Evolutionary conservation across 371 early-diverging fungal species (phyloP), one percentile per base, ranked within the genome.

Genomic region (Apophysomyces trapeziformis): DNA sequence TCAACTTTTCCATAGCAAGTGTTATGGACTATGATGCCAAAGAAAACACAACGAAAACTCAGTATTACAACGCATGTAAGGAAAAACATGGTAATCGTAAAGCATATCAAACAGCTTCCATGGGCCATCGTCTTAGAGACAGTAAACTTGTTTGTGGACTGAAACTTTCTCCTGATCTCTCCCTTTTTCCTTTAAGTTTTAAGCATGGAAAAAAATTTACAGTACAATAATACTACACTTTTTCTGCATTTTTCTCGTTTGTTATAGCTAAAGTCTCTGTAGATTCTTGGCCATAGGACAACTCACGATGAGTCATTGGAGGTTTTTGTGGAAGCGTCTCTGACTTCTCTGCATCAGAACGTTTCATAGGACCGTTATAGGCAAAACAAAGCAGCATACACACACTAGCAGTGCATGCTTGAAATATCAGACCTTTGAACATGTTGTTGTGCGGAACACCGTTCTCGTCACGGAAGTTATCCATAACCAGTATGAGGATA

Each of bases 401-500:
- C 13, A 76, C 61, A 9, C 67, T 69, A 16, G 81, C 71, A 57
- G 69, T 66, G 3, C 47, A 61, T 18, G 78, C 78, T 68, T 80
- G 81, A n/a, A 80, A 80, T 2, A 80, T 58, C 9, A 80, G 58
- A 1, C 70, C 78, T 6, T 64, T 72, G 37, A 59, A 63, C 70
- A 80, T 72, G 41, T 78, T 78, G 57, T 76, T 70, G 12, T 74
- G 65, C 4, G 80, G 80, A 21, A 47, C 47, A 11, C 80, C 80
- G 7, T 68, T 54, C 4, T 68, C 65, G 61, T 80, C 76, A 1
- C 85, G 74, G 36, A 80, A 69, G 4, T 63, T 60, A 50, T 78
- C 81, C 68, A 80, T 76, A 8, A 78, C 39, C 9, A 76, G 58
- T 3, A 76, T 72, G 9, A 80, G 58, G 26, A 74, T 63, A 50